Evolutionary conservation across 2,329 filamentous ascomycete species (phyloP).

Genomic region (Tolypocladium tundrense): DNA sequence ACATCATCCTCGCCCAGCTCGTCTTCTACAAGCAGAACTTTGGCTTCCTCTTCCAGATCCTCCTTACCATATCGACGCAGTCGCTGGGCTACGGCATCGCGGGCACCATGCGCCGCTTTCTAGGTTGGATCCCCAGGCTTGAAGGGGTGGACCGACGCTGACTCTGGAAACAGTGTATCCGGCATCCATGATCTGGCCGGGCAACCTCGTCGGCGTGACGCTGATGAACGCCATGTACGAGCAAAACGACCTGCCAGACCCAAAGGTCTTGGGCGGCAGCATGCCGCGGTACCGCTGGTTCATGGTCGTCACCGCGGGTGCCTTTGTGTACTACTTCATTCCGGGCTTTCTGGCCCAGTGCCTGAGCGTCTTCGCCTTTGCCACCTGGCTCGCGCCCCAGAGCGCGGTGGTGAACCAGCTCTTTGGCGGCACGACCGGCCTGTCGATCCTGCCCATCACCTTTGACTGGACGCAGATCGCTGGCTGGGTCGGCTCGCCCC

Average conservation of each 20-base stretch:
- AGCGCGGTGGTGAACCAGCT: constrained; percentile 61
- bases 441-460: constrained; percentile 60
- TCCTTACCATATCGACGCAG: constrained; percentile 59
- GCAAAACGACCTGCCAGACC: constrained; percentile 36
- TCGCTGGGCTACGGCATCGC: constrained; percentile 61
- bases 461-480: constrained; percentile 70
- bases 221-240: constrained; percentile 69
- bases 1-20: constrained; percentile 61
- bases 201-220: constrained; percentile 53
- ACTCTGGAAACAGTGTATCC: constrained; percentile 38
- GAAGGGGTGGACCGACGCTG: background rate
- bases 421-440: constrained; percentile 58
- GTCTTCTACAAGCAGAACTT: constrained; percentile 64
- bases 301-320: constrained; percentile 40
- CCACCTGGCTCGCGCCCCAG: constrained; percentile 62
- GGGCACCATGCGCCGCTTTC: constrained; percentile 54
- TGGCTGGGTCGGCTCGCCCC: constrained; percentile 56
- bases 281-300: constrained; percentile 61
- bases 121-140: constrained; percentile 31
- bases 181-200: constrained; percentile 67
- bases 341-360: constrained; percentile 61
- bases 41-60: constrained; percentile 54
- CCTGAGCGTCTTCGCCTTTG: constrained; percentile 59
- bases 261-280: constrained; percentile 47
- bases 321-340: constrained; percentile 59